Evolutionary conservation across 345 rosid genomes (phyloP).

Genomic region (Eucalyptus globulus): DNA sequence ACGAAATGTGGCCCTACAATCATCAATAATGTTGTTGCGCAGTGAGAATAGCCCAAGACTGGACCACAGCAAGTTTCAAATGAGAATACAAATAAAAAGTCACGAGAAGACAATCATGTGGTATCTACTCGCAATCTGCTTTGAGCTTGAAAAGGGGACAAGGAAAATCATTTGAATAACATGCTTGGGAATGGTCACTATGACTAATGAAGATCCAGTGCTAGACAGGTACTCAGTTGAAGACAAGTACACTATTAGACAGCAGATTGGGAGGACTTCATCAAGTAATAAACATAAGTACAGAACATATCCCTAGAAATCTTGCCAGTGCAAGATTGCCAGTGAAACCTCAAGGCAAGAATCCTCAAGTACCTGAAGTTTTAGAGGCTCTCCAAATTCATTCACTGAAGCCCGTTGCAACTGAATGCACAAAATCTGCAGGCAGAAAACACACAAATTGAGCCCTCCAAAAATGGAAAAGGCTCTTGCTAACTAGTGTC

Average conservation of each 20-base stretch:
- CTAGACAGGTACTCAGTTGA: background rate
- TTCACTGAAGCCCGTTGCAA: conserved; percentile 56
- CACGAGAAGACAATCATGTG: background rate
- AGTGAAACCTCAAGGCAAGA: background rate
- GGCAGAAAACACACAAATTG: background rate
- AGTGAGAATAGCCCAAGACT: background rate
- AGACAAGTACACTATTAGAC: background rate
- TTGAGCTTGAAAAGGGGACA: background rate
- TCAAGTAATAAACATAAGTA: background rate
- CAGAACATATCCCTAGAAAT: background rate
- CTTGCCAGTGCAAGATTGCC: background rate
- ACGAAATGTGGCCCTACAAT: conserved; percentile 50
- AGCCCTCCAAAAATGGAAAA: background rate
- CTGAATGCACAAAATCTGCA: conserved; percentile 85
- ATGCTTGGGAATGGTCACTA: background rate
- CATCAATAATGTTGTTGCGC: background rate
- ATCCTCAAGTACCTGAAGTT: conserved; percentile 45
- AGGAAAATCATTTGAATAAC: background rate
- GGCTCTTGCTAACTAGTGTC: background rate
- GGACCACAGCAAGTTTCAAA: background rate
- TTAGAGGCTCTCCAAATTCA: conserved; percentile 51
- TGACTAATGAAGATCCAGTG: background rate
- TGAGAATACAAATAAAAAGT: background rate
- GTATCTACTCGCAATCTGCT: background rate
- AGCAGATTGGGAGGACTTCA: background rate